phyloP scores from a whole-genome alignment of 1,139 yeast species.

The Scheffersomyces lignicola region DNA sequence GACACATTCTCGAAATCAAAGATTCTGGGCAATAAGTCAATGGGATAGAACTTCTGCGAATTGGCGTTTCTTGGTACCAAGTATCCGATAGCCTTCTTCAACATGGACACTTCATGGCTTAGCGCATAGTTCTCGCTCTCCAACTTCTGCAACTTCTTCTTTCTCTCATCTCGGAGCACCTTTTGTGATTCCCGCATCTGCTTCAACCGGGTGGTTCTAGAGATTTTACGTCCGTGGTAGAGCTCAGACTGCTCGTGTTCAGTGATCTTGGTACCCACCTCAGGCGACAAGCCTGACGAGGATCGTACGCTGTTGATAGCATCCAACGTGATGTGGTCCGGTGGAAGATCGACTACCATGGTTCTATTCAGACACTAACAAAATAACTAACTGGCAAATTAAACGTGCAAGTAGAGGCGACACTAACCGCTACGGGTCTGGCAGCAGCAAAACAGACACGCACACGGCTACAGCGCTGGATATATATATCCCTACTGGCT shows the following conservation, averaged over 20 bases:
- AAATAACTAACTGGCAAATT: no score
- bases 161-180: constrained; percentile 1
- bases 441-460: no score
- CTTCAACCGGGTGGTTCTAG: constrained; percentile 1
- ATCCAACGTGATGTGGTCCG: no score
- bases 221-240: constrained; percentile 1
- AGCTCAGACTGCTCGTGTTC: no score
- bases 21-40: neutral
- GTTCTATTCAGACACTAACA: no score
- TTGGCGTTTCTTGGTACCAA: neutral
- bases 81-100: constrained; percentile 1
- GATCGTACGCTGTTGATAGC: no score
- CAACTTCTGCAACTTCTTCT: neutral
- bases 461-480: no score
- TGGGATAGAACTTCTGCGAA: neutral
- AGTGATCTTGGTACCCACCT: no score
- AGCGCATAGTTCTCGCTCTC: neutral
- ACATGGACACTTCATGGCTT: neutral
- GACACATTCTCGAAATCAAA: neutral
- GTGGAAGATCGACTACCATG: no score
- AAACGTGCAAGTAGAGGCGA: no score
- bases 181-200: constrained; percentile 3
- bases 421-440: no score
- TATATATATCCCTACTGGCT: constrained; percentile 1
- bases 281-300: no score